These are phyloP conservation scores for Boletus rufocinnamomeus DNA, from an alignment of 768 basidiomycete species.

Conservation along the genomic window DNA sequence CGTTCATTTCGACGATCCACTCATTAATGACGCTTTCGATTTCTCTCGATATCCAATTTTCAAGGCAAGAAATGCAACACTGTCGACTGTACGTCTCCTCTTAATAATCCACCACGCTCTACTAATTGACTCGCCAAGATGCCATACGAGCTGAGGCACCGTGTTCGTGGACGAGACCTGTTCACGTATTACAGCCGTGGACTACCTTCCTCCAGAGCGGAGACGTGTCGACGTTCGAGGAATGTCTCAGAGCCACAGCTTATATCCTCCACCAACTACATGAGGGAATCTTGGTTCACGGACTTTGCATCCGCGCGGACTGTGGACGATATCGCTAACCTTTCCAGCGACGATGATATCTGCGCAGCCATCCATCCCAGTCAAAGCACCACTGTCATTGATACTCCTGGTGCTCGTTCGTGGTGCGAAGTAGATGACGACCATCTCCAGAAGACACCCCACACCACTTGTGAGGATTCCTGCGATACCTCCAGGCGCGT, in stretches of 20 bases:
- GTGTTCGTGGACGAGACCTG: conserved; percentile 4
- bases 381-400: conserved; percentile 1
- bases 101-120: neutral
- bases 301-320: conserved; percentile 12
- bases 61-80: neutral
- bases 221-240: conserved; percentile 4
- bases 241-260: conserved; percentile 30
- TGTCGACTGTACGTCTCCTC: conserved; percentile 9
- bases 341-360: conserved; percentile 3
- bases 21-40: conserved; percentile 26
- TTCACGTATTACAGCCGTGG: neutral
- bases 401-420: neutral
- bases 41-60: conserved; percentile 15
- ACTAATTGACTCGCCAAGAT: neutral
- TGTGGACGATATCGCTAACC: conserved; percentile 9
- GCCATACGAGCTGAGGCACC: neutral
- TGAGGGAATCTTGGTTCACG: conserved; percentile 23
- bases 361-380: neutral
- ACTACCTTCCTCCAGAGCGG: neutral
- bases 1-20: conserved; percentile 24
- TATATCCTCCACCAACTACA: conserved; percentile 17
- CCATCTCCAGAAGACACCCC: neutral
- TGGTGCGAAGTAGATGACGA: neutral
- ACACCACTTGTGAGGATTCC: neutral
- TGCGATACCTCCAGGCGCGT: neutral